phyloP scores from a whole-genome alignment of 2,329 filamentous ascomycete genomes.

The Sporothrix curviconia region DNA sequence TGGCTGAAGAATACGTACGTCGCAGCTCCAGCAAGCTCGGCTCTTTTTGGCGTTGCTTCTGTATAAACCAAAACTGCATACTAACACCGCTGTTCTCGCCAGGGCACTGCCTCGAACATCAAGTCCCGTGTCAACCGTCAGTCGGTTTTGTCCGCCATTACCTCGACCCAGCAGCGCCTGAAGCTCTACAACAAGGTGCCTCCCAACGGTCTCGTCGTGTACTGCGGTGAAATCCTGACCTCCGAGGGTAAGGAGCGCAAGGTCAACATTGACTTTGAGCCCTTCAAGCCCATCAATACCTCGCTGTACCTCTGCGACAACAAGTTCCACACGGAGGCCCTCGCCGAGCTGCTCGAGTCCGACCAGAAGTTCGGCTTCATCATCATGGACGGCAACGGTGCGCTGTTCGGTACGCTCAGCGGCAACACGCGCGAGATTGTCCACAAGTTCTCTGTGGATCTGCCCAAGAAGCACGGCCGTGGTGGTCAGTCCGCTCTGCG shows the following conservation, averaged over 20 bases:
- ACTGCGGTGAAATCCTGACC: conserved; percentile 99
- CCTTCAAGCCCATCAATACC: conserved; percentile 99
- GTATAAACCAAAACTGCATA: too few species aligned
- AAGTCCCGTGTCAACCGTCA: conserved; percentile 99
- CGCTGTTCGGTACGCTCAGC: conserved; percentile 91
- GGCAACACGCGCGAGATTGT: conserved; percentile 95
- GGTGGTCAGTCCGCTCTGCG: conserved; percentile 98
- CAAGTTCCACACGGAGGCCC: conserved; percentile 97
- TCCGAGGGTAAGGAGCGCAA: conserved; percentile 97
- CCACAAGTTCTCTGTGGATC: conserved; percentile 97
- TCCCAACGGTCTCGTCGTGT: conserved; percentile 93
- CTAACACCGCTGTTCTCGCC: conserved; percentile 12
- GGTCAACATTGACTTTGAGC: conserved; percentile 99
- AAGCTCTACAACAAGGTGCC: conserved; percentile 99
- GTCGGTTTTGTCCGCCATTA: conserved; percentile 95
- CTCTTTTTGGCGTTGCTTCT: too few species aligned
- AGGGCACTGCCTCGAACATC: conserved; percentile 98
- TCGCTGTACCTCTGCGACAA: conserved; percentile 99
- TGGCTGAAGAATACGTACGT: conserved; percentile 98
- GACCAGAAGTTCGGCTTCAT: conserved; percentile 99
- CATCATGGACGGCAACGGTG: conserved; percentile 98
- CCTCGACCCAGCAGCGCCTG: conserved; percentile 95
- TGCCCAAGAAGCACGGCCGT: conserved; percentile 99
- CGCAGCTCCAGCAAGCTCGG: conserved; percentile 19
- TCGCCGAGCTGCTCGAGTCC: conserved; percentile 94